phyloP scores from a whole-genome alignment of 192 early-diverging fungal species.

The Coemansia reversa region DNA sequence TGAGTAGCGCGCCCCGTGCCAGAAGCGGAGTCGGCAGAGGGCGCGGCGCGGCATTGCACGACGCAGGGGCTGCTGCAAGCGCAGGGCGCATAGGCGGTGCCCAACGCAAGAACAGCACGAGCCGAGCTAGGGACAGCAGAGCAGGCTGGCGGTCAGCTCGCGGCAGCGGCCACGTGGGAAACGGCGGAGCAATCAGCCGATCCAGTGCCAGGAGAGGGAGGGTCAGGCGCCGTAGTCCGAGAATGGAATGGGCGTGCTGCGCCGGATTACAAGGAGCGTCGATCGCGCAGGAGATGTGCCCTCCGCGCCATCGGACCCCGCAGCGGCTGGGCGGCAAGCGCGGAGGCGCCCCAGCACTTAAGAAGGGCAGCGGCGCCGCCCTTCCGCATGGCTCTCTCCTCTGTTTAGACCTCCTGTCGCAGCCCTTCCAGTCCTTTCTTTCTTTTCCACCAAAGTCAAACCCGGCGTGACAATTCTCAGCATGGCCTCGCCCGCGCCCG shows the following conservation, averaged over 20 bases:
- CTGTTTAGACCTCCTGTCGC: slow-evolving; percentile 1
- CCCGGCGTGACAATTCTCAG: not conserved
- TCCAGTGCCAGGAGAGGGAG: not conserved
- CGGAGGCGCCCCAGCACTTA: slow-evolving; percentile 4
- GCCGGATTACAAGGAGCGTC: slow-evolving; percentile 9
- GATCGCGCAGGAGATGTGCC: slow-evolving; percentile 11
- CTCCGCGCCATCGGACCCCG: not conserved
- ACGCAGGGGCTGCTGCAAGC: no score
- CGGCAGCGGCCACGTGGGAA: no score
- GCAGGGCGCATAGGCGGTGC: no score
- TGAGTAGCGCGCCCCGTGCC: no score
- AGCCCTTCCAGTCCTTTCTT: slow-evolving; percentile 3
- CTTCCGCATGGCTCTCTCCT: not conserved
- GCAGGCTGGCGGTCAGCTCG: no score
- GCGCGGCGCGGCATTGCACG: no score
- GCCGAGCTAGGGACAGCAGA: no score
- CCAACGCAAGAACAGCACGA: no score
- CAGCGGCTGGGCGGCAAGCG: not conserved
- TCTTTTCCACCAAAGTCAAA: not conserved
- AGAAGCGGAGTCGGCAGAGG: no score
- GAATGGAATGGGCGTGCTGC: slow-evolving; percentile 8
- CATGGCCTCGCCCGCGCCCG: slow-evolving; percentile 3
- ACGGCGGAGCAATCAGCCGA: slow-evolving; percentile 6
- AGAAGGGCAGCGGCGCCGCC: slow-evolving; percentile 9
- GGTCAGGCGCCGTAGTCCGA: slow-evolving; percentile 17